Base-by-base conservation (phyloP, 768 basidiomycete genomes). In the Mycena haematopus region DNA sequence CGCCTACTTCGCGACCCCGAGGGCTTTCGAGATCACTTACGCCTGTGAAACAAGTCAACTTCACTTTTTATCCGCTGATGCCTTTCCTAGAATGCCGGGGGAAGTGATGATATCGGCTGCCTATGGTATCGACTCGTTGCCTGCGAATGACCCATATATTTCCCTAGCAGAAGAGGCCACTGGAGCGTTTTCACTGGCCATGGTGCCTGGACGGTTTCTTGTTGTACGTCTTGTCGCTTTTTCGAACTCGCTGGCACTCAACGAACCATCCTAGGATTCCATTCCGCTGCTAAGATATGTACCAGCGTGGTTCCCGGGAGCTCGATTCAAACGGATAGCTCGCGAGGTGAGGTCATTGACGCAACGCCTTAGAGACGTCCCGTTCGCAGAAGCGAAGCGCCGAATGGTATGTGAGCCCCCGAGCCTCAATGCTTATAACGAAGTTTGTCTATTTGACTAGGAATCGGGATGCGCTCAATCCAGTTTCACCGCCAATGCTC, bases 251-350 rank as follows among this genome's bases (percentile, higher is more conserved):
- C 36, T 11, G 36, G 36, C 5, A 11, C 14, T 36, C n/a, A n/a
- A n/a, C n/a, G 36, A 6, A 36, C 13, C 36, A 31, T 31, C 6
- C 29, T 9, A 36, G 36, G 36, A 36, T 14, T 36, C 36, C 19
- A 42, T 42, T 42, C 40, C 40, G 5, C 5, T 42, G 9, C 40
- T 42, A 2, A 42, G 19, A 42, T n/a, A 42, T n/a, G 6, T 42
- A 5, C 40, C 40, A n/a, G 15, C 2, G 15, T 42, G 40, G 40
- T 19, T 42, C 19, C 40, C 40, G 1, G 40, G 40, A 0, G 78
- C 80, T 7, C 36, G 14, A 14, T 36, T 36, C 14, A 36, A 36
- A 36, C 3, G 36, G 3, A 17, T 17, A 2, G 40, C 40, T 2
- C 9, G 17, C 5, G 40, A 42, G 6, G 15, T 10, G 40, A 19